Conservation (phyloP, 176 grass and related monocot genomes). For the Tillandsia leiboldiana region DNA sequence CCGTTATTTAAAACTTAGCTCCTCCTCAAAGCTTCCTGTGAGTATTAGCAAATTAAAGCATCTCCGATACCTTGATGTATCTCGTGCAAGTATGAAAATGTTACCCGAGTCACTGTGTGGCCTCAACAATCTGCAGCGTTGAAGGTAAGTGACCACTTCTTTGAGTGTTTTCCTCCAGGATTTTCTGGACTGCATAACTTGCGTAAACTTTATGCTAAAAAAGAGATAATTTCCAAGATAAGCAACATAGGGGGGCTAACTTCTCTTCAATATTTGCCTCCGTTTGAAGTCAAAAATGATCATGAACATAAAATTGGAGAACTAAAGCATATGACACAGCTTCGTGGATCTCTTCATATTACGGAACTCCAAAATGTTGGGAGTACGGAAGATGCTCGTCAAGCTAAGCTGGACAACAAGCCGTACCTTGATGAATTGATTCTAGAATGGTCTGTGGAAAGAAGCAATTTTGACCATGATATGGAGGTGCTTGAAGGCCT, state of each 20-base stretch:
- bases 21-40: no score
- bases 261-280: not conserved
- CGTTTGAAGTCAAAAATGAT: not conserved
- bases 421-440: not conserved
- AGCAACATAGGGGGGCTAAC: not conserved
- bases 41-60: no score
- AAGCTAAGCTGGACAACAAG: not conserved
- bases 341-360: not conserved
- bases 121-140: not conserved
- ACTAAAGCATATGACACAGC: not conserved
- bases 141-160: not conserved
- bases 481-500: not conserved
- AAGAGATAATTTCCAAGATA: not conserved
- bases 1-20: no score
- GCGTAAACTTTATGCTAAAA: not conserved
- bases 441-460: not conserved
- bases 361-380: not conserved
- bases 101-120: not conserved
- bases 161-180: not conserved
- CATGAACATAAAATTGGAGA: not conserved
- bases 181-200: not conserved
- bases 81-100: no score
- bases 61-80: no score
- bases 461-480: not conserved
- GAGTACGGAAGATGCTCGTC: not conserved